phyloP scores from a whole-genome alignment of 1,284 basidiomycete species.

The Cerrena zonata region DNA sequence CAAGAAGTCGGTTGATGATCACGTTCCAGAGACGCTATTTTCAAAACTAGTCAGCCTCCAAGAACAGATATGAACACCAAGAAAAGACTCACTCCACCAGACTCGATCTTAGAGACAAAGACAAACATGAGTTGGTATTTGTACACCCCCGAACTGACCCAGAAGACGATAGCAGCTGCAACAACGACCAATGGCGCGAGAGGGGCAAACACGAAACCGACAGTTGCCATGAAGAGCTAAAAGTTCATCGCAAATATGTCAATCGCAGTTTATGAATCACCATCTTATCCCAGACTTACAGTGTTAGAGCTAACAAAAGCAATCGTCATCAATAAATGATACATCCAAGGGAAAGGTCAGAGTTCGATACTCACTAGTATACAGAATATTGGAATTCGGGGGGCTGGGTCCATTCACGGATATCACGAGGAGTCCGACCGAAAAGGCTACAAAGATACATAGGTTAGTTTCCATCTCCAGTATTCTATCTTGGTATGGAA shows the following conservation, averaged over 20 bases:
- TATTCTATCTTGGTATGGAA: conserved; percentile 6
- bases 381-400: conserved; percentile 88
- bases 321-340: background rate
- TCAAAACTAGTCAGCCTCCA: conserved; percentile 10
- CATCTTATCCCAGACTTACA: conserved; percentile 40
- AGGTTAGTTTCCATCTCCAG: background rate
- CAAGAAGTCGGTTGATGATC: conserved; percentile 78
- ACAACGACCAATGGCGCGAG: conserved; percentile 83
- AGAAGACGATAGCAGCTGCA: conserved; percentile 75
- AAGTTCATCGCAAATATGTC: background rate
- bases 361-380: conserved; percentile 62
- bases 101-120: conserved; percentile 81
- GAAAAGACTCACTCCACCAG: conserved; percentile 69
- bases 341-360: background rate
- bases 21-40: conserved; percentile 86
- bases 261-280: too few relatives aligned
- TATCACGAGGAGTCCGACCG: conserved; percentile 93
- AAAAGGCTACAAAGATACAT: conserved; percentile 53
- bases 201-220: conserved; percentile 86
- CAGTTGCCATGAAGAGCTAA: conserved; percentile 80
- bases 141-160: conserved; percentile 77
- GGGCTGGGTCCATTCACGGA: conserved; percentile 93
- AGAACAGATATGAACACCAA: too few relatives aligned
- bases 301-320: conserved; percentile 50
- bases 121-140: conserved; percentile 95